Base-by-base conservation (phyloP, 805 yeast species). In the Teunomyces kruisii region DNA sequence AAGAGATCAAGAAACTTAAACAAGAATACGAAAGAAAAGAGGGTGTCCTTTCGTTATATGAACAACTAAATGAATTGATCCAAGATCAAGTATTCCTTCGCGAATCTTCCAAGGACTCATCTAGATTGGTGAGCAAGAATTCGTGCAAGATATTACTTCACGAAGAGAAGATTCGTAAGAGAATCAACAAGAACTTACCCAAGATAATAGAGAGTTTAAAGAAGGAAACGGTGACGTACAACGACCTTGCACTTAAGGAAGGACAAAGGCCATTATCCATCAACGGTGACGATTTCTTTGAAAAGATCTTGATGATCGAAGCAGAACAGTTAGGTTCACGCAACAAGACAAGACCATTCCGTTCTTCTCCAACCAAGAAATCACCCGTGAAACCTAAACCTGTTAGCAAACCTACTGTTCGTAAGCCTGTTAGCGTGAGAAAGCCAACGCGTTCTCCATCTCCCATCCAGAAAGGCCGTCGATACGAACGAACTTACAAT, bases 151-250 rank as follows among this genome's bases (percentile, higher is more conserved):
- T 91, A 17, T 68, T 92, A 47, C 72, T 86, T 46, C 78, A 84
- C 46, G 99, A 92, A 59, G 97, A 90, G 59, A 84, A 76, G 56
- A 70, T 82, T 32, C 70, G 97, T 44, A 84, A 84, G 53, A 76
- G 78, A 43, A 72, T 91, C 6, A 66, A 78, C n/a, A 80, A 81
- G 56, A 78, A 78, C 52, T 68, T 88, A 52, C 98, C 98, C 0
- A 69, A 72, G 30, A 71, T 86, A 0, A 65, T 88, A 8, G 63
- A 68, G 3, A 77, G 72, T 1, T 63, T 92, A 39, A 77, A 75
- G 48, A 33, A 49, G 1, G 76, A 76, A 40, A 54, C 88, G 4
- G 47, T 54, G 3, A 67, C 66, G 9, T 86, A 79, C 69, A 82
- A 84, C 50, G 54, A 61, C 6, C 49, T 55, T 2, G 61, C 57